Percentiles rank a stretch among this genome's conserved stretches.
phyloP scores from a whole-genome alignment of 2,329 filamentous ascomycete genomes.

The Aspergillus cejpii region DNA sequence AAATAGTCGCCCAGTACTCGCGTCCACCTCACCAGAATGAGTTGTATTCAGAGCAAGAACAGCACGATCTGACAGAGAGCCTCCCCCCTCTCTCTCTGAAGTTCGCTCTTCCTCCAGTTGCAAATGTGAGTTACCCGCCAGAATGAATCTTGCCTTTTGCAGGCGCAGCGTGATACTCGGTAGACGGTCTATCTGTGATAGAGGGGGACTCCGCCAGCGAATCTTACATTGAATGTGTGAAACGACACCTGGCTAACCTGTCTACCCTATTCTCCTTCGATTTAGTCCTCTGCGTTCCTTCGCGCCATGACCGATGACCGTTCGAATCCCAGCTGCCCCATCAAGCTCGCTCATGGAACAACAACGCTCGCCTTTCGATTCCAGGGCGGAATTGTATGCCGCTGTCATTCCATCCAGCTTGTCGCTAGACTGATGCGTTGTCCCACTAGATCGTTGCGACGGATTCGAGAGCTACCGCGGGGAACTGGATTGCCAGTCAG shows the following conservation, averaged over 20 bases:
- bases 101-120: conserved; percentile 89
- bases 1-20: conserved; percentile 87
- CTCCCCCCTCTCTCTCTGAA: conserved; percentile 76
- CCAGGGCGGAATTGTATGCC: conserved; percentile 73
- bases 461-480: conserved; percentile 92
- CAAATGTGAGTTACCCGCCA: conserved; percentile 58
- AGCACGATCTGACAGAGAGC: conserved; percentile 65
- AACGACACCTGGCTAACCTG: conserved; percentile 12
- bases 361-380: conserved; percentile 97
- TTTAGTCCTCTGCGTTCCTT: conserved; percentile 83
- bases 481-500: conserved; percentile 99
- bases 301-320: conserved; percentile 96
- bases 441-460: conserved; percentile 70
- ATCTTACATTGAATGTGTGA: neutral
- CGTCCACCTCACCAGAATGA: conserved; percentile 69
- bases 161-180: neutral
- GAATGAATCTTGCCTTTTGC: neutral
- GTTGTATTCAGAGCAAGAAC: conserved; percentile 63
- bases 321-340: conserved; percentile 91
- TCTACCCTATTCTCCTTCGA: conserved; percentile 1
- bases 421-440: neutral
- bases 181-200: neutral
- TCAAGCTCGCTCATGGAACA: conserved; percentile 98
- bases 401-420: neutral
- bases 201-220: neutral